Conservation (phyloP, 2,329 filamentous ascomycete species). For the Trichophyton verrucosum region DNA sequence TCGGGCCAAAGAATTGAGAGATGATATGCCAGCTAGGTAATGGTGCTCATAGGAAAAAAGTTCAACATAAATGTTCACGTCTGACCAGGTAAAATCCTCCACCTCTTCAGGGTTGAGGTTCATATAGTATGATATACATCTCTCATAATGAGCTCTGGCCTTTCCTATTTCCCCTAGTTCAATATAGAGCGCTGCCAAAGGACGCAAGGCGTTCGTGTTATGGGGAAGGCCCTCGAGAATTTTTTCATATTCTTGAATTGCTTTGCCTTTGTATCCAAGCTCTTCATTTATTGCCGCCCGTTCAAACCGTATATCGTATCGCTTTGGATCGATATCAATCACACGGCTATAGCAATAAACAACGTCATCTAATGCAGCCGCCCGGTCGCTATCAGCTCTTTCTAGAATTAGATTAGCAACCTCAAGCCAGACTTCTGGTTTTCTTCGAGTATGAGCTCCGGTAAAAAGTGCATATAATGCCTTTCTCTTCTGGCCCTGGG, state of each 20-base stretch:
- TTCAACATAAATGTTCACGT: conserved; percentile 75
- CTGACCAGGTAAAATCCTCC: conserved; percentile 55
- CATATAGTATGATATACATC: conserved; percentile 40
- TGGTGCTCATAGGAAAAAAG: conserved; percentile 55
- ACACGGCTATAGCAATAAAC: conserved; percentile 44
- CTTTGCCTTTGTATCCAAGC: conserved; percentile 35
- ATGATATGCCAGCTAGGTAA: conserved; percentile 53
- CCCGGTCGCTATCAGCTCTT: conserved; percentile 34
- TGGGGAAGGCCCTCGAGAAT: conserved; percentile 43
- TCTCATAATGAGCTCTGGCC: conserved; percentile 41
- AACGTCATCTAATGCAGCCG: conserved; percentile 35
- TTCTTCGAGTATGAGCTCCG: conserved; percentile 46
- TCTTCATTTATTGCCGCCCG: conserved; percentile 46
- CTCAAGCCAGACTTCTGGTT: conserved; percentile 45
- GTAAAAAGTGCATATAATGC: conserved; percentile 45
- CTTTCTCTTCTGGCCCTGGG: conserved; percentile 44
- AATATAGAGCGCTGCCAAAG: conserved; percentile 46
- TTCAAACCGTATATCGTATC: conserved; percentile 42
- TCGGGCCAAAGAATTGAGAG: conserved; percentile 60
- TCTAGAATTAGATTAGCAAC: conserved; percentile 45
- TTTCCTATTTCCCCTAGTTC: conserved; percentile 38
- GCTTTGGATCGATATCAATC: conserved; percentile 40
- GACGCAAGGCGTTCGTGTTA: conserved; percentile 42
- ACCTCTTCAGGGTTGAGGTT: conserved; percentile 33
- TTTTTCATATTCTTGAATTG: conserved; percentile 41